phyloP scores from a whole-genome alignment of 2,329 filamentous ascomycete species.

The Fusarium vanettenii region DNA sequence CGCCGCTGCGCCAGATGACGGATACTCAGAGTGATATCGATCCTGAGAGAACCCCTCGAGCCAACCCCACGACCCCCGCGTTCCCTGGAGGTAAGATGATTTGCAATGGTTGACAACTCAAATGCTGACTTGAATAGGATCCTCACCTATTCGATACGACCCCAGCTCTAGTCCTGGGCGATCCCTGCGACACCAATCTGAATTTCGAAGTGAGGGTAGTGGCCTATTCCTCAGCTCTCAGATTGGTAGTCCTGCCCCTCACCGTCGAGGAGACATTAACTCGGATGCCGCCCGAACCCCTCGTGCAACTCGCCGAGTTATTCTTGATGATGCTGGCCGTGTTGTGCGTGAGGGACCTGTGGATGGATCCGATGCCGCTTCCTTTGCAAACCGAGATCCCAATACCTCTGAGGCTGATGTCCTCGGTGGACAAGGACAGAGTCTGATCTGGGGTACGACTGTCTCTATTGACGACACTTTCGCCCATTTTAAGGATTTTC shows the following conservation, averaged over 20 bases:
- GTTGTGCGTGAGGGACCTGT: constrained; percentile 65
- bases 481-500: constrained; percentile 88
- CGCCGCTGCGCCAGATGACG: constrained; percentile 69
- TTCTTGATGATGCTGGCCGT: constrained; percentile 69
- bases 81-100: constrained; percentile 69
- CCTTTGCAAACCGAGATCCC: constrained; percentile 75
- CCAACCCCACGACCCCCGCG: constrained; percentile 58
- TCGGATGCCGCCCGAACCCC: constrained; percentile 76
- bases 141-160: constrained; percentile 91
- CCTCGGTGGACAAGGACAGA: constrained; percentile 83
- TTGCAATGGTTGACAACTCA: neutral
- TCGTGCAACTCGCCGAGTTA: constrained; percentile 64
- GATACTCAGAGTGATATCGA: constrained; percentile 64
- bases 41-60: constrained; percentile 77
- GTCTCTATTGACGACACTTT: constrained; percentile 93
- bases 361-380: constrained; percentile 68
- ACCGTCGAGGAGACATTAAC: constrained; percentile 85
- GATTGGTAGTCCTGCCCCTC: constrained; percentile 63
- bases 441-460: constrained; percentile 97
- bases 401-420: constrained; percentile 92
- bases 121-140: constrained; percentile 67
- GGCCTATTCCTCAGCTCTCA: constrained; percentile 82
- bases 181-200: constrained; percentile 70
- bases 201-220: constrained; percentile 85
- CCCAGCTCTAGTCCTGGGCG: constrained; percentile 89